Conservation (phyloP, 2,329 filamentous ascomycete species). For the Trichophyton schoenleinii region DNA sequence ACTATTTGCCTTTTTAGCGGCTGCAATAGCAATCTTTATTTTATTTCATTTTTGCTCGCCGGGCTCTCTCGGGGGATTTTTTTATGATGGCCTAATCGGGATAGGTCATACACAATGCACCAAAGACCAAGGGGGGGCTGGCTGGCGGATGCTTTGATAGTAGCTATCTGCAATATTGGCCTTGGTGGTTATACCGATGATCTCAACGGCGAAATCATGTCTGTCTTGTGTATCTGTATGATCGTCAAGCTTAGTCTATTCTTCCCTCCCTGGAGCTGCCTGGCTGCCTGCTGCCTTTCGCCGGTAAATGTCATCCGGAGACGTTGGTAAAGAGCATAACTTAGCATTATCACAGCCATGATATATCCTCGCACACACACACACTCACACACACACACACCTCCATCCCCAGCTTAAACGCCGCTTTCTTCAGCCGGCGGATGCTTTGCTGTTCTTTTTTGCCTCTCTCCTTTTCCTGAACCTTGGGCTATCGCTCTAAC, state of each 20-base stretch:
- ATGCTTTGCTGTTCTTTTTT: neutral
- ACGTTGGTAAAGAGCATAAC: neutral
- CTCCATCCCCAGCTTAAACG: neutral
- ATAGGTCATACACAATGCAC: neutral
- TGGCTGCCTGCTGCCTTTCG: neutral
- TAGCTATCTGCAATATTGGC: neutral
- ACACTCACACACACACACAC: no score
- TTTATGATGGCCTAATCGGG: neutral
- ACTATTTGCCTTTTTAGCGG: neutral
- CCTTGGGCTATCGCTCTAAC: neutral
- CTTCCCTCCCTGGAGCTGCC: neutral
- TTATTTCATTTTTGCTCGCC: neutral
- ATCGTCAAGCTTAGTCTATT: conserved; percentile 2
- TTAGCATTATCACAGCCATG: neutral
- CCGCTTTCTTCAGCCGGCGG: neutral
- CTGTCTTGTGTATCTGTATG: neutral
- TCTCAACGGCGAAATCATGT: neutral
- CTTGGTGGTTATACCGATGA: neutral
- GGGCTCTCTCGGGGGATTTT: neutral
- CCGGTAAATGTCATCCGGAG: neutral
- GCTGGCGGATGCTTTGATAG: neutral
- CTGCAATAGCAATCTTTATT: neutral
- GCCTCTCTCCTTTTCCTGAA: neutral
- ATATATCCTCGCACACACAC: neutral
- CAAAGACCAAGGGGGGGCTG: neutral